A percentile compares a stretch with the other conserved stretches of the same genome.
Conservation (phyloP, 2,329 filamentous ascomycete species). For the Alternaria consortialis region DNA sequence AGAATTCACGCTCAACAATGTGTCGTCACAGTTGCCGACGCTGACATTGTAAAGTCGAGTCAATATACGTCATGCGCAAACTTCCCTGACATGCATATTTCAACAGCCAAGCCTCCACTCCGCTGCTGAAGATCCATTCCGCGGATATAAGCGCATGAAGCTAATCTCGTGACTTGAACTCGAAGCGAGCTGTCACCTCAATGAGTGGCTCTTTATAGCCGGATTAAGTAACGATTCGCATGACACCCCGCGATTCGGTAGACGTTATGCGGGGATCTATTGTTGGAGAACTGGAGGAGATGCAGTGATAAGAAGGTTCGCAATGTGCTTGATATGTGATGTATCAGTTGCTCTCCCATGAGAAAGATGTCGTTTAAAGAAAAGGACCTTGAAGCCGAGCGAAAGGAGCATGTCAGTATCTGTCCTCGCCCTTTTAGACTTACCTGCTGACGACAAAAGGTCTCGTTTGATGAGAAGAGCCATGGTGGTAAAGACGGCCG, state of each 20-base stretch:
- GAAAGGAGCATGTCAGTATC: not conserved
- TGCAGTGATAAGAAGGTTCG: not conserved
- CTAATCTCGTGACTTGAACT: not conserved
- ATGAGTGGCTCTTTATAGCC: not conserved
- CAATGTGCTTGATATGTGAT: not conserved
- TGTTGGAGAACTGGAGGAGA: slow-evolving; percentile 6
- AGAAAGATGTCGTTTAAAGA: not conserved
- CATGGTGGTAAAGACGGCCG: not conserved
- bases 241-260: slow-evolving; percentile 17
- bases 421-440: accelerated
- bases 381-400: slow-evolving; percentile 2
- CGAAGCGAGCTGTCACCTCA: not conserved
- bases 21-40: not conserved
- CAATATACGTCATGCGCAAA: not conserved
- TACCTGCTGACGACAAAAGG: not conserved
- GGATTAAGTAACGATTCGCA: slow-evolving; percentile 7
- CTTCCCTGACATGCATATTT: not conserved
- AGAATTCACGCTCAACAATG: not conserved
- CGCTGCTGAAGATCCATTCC: not conserved
- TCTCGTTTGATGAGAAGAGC: not conserved
- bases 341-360: not conserved
- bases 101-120: slow-evolving; percentile 5
- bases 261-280: slow-evolving; percentile 12
- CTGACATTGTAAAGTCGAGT: slow-evolving; percentile 4
- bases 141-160: not conserved